phyloP scores from a whole-genome alignment of 306 rosid species.

The Begonia peltatifolia region DNA sequence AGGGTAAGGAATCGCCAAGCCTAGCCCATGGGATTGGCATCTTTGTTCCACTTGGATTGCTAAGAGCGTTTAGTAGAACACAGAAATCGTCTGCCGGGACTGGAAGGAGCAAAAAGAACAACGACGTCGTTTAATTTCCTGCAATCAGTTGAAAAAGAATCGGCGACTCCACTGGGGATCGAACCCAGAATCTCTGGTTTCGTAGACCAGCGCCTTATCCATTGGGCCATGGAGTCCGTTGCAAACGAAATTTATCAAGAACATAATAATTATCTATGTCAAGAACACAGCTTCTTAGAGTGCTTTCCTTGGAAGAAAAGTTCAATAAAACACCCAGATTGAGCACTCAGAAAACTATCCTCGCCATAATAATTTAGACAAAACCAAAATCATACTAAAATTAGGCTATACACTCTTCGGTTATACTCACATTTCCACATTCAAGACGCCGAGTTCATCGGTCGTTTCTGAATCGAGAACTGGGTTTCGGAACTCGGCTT shows the following conservation, averaged over 20 bases:
- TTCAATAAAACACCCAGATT: conserved; percentile 11
- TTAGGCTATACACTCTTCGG: conserved; percentile 9
- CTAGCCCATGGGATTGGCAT: conserved; percentile 27
- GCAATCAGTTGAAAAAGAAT: background rate
- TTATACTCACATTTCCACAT: conserved; percentile 26
- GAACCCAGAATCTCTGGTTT: conserved; percentile 48
- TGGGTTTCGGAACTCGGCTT: conserved; percentile 15
- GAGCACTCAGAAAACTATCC: conserved; percentile 20
- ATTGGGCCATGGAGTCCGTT: conserved; percentile 54
- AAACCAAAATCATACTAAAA: conserved; percentile 25
- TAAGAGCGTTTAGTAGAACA: background rate
- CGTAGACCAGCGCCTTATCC: conserved; percentile 99
- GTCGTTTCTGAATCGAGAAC: conserved; percentile 16
- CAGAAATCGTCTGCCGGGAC: too few species aligned
- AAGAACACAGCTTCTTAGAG: background rate
- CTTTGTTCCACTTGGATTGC: background rate
- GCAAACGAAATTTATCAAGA: too few species aligned
- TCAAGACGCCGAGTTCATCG: conserved; percentile 89
- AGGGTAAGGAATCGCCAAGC: conserved; percentile 40
- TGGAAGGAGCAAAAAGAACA: background rate
- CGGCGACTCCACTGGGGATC: conserved; percentile 24
- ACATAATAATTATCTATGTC: too few species aligned
- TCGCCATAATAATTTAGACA: too few species aligned
- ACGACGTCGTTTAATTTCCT: conserved; percentile 6
- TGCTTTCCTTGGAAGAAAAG: background rate